A percentile compares a stretch with the other conserved stretches of the same genome.
Evolutionary conservation across 345 rosid genomes (phyloP).

Genomic region (Litchi chinensis): DNA sequence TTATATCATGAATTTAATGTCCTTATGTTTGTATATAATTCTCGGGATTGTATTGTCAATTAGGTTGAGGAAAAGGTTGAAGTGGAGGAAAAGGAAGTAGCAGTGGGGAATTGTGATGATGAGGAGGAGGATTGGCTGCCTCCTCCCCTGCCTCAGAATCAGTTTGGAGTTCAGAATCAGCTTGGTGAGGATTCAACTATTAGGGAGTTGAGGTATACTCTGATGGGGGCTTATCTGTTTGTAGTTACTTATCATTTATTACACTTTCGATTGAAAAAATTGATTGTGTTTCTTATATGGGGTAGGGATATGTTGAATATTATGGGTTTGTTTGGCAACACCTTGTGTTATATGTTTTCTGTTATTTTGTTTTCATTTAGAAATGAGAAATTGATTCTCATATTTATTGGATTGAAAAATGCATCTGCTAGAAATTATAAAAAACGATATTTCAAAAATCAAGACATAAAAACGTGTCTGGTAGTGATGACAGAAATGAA

Average conservation of each 20-base stretch:
- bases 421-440: too few relatives aligned
- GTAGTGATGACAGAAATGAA: too few relatives aligned
- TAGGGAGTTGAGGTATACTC: slow-evolving; percentile 61
- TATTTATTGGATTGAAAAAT: too few relatives aligned
- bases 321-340: neutral
- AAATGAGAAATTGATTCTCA: too few relatives aligned
- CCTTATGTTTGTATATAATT: neutral
- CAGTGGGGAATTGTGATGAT: slow-evolving; percentile 25
- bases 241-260: neutral
- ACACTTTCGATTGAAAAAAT: neutral
- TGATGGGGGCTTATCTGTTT: neutral
- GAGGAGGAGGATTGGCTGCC: slow-evolving; percentile 77
- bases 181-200: slow-evolving; percentile 59
- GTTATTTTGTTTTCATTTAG: too few relatives aligned
- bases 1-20: neutral
- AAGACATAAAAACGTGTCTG: too few relatives aligned
- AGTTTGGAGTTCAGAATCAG: slow-evolving; percentile 23
- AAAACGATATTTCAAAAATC: too few relatives aligned
- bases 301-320: neutral
- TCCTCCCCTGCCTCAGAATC: slow-evolving; percentile 64
- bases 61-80: slow-evolving; percentile 39
- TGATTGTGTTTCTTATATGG: neutral
- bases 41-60: neutral
- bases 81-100: slow-evolving; percentile 36
- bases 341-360: too few relatives aligned